These are phyloP conservation scores for Periglandula ipomoeae DNA, from an alignment of 2,329 filamentous ascomycete genomes.

Conservation along the genomic window DNA sequence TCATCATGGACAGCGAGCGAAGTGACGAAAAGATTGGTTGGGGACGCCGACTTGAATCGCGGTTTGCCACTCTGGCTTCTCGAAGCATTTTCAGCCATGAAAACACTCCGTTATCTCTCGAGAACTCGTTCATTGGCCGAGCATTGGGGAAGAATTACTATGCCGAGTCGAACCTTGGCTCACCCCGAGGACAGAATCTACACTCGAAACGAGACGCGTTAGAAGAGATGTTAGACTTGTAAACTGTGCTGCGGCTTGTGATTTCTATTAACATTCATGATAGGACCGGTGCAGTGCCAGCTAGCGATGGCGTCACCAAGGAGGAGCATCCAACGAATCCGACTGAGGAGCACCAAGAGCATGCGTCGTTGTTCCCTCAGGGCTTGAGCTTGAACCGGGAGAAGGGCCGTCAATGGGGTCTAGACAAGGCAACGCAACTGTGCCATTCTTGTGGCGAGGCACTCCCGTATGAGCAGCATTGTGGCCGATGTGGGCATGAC, in stretches of 20 bases:
- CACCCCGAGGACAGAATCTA: conserved; percentile 1
- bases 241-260: neutral
- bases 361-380: conserved; percentile 21
- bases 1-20: conserved; percentile 11
- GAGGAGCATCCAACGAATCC: conserved; percentile 20
- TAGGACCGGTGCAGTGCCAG: neutral
- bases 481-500: conserved; percentile 40
- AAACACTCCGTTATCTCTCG: conserved; percentile 2
- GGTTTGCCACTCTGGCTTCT: conserved; percentile 18
- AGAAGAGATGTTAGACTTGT: neutral
- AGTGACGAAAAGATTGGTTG: conserved; percentile 19
- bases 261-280: neutral
- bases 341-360: conserved; percentile 27
- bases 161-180: conserved; percentile 4
- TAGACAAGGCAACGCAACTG: conserved; percentile 22
- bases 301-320: neutral
- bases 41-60: conserved; percentile 17
- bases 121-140: conserved; percentile 7
- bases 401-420: conserved; percentile 11
- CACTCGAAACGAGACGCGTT: neutral
- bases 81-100: conserved; percentile 10
- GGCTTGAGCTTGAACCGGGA: conserved; percentile 35
- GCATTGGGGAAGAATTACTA: conserved; percentile 6
- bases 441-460: conserved; percentile 42
- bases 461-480: conserved; percentile 29